Percentiles rank a stretch among this genome's conserved stretches.
phyloP scores from a whole-genome alignment of 2,329 filamentous ascomycete species.

The Colletotrichum sansevieriae region DNA sequence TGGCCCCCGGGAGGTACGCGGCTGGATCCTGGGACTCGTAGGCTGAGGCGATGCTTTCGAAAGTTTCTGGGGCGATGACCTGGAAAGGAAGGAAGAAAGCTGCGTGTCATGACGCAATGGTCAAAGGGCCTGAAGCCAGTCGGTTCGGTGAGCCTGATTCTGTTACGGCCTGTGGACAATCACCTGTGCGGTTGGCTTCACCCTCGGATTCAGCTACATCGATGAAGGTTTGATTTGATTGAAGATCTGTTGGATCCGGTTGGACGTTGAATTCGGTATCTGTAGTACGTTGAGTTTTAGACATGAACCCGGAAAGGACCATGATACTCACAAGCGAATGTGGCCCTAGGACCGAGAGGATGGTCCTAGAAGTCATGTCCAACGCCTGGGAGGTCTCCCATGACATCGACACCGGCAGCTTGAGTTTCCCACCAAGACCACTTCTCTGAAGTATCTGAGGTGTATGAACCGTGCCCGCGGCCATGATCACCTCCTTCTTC shows the following conservation, averaged over 20 bases:
- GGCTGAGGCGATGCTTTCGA: slow-evolving; percentile 40
- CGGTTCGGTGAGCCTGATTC: not conserved
- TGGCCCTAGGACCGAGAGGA: slow-evolving; percentile 42
- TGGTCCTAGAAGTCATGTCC: slow-evolving; percentile 54
- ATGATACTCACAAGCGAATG: slow-evolving; percentile 40
- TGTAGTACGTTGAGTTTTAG: slow-evolving; percentile 7
- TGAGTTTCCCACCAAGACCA: slow-evolving; percentile 53
- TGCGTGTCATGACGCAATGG: slow-evolving; percentile 41
- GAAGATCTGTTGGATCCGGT: slow-evolving; percentile 40
- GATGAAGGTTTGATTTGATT: slow-evolving; percentile 39
- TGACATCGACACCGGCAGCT: slow-evolving; percentile 61
- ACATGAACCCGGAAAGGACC: not conserved
- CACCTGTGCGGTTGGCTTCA: slow-evolving; percentile 39
- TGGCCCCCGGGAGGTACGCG: slow-evolving; percentile 46
- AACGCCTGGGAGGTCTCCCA: slow-evolving; percentile 65
- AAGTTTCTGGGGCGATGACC: slow-evolving; percentile 42
- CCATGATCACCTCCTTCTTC: slow-evolving; percentile 56
- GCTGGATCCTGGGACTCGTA: slow-evolving; percentile 46
- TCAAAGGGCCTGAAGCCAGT: slow-evolving; percentile 38
- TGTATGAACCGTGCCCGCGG: slow-evolving; percentile 57
- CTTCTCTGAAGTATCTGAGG: slow-evolving; percentile 59
- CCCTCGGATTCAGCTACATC: slow-evolving; percentile 38
- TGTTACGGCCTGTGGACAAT: not conserved
- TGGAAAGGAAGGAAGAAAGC: slow-evolving; percentile 43
- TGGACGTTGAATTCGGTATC: slow-evolving; percentile 43